These are phyloP conservation scores for Penicillium subrubescens DNA, from an alignment of 495 filamentous ascomycete species.

Conservation along the genomic window DNA sequence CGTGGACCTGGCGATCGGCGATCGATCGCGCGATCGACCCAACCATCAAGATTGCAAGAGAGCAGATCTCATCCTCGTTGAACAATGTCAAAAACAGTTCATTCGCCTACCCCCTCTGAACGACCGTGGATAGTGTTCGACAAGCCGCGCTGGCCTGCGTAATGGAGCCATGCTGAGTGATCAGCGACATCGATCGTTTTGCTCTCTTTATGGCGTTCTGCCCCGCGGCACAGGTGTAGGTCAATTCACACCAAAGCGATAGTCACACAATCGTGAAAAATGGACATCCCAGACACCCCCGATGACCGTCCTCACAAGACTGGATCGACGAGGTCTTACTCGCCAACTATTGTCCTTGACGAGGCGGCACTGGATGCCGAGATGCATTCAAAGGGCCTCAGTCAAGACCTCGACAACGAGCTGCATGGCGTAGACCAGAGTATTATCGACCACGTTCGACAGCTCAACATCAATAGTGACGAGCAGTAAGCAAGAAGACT, in stretches of 20 bases:
- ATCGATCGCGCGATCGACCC: slow-evolving; percentile 18
- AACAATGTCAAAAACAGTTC: slow-evolving; percentile 9
- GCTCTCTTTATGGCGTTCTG: slow-evolving; percentile 13
- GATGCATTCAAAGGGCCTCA: not conserved
- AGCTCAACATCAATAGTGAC: not conserved
- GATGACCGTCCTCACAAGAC: slow-evolving; percentile 21
- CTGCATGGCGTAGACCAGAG: not conserved
- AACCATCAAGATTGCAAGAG: slow-evolving; percentile 3
- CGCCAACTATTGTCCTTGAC: slow-evolving; percentile 16
- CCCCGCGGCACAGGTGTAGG: not conserved
- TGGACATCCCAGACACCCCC: slow-evolving; percentile 26
- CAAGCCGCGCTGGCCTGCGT: not conserved
- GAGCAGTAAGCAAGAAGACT: not conserved
- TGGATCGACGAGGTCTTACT: slow-evolving; percentile 11
- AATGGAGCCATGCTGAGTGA: slow-evolving; percentile 1
- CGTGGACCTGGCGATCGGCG: slow-evolving; percentile 24
- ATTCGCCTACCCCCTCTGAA: slow-evolving; percentile 8
- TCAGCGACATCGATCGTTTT: slow-evolving; percentile 11
- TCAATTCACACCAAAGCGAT: not conserved
- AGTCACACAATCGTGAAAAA: not conserved
- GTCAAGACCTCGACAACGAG: not conserved
- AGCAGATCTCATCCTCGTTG: slow-evolving; percentile 17
- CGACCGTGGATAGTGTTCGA: slow-evolving; percentile 18
- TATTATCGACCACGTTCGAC: not conserved
- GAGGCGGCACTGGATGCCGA: slow-evolving; percentile 7